Base-by-base conservation (phyloP, 2,329 filamentous ascomycete genomes). In the Pseudopyrenochaeta lycopersici region DNA sequence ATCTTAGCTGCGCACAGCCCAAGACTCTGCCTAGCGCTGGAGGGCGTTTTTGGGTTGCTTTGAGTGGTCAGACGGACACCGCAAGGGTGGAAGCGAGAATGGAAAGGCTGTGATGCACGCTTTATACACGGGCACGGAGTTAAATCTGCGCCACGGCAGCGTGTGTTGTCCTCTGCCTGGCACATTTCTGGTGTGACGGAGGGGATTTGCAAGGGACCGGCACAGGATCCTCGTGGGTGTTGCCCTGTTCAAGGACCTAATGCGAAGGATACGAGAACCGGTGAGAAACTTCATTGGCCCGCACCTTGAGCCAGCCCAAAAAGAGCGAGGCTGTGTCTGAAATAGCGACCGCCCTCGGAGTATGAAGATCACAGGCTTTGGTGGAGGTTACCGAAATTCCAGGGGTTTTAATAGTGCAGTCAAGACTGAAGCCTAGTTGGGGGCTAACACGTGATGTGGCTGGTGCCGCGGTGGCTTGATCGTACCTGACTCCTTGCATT, bases 11-110 rank as follows among this genome's bases (percentile, higher is more conserved):
- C 17, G 7, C 27, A 18, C 35, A 29, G 49, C 48, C 51, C 50
- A 57, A 60, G 56, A 49, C 50, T 52, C 55, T n/a, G 64, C 62
- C 58, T 64, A 67, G 64, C 23, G 44, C 33, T 18, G 30, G 15
- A 30, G 56, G 54, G n/a, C 54, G 45, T 41, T 51, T 46, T 55
- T 45, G n/a, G 35, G 18, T 31, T 4, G 10, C 27, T 7, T 29
- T 61, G 36, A 60, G 23, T 63, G 61, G 58, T 27, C 36, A 33
- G 31, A 14, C 7, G 7, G 15, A 17, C 14, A 10, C 20, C 11
- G 42, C 50, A 51, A 46, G 50, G 53, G 36, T 51, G 44, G 51
- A 51, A 42, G 46, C 39, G 29, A 52, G 49, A 30, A 38, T 49
- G 50, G 12, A 30, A 40, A 21, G 32, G 44, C 20, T 47, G 44